phyloP scores from a whole-genome alignment of 108 stramenopile genomes.

The Nitzschia inconspicua region DNA sequence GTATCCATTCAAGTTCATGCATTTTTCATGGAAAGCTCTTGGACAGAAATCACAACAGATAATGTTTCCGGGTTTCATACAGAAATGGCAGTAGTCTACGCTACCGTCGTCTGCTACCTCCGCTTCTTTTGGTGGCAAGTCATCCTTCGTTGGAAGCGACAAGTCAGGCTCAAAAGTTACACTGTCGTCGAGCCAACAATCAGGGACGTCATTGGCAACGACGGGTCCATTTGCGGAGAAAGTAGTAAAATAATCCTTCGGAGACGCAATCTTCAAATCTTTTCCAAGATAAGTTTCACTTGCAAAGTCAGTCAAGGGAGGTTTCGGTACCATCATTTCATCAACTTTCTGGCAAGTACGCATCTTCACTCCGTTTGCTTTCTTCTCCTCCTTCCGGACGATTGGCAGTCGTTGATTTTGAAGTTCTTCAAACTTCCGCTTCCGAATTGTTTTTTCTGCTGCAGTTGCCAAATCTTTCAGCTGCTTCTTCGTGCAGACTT shows the following conservation, averaged over 20 bases:
- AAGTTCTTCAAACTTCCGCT: background rate
- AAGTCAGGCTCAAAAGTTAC: background rate
- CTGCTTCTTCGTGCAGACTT: background rate
- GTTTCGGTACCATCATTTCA: slow-evolving; percentile 42
- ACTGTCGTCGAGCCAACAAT: slow-evolving; percentile 13
- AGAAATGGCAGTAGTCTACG: slow-evolving; percentile 54
- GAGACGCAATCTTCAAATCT: slow-evolving; percentile 51
- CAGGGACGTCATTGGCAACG: slow-evolving; percentile 8
- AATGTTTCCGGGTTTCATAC: slow-evolving; percentile 39
- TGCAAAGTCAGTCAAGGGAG: slow-evolving; percentile 63
- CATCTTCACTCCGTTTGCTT: background rate
- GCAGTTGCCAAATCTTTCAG: background rate
- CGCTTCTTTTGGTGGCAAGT: background rate
- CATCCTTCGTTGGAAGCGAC: background rate
- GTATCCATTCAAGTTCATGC: slow-evolving; percentile 9
- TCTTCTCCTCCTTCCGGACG: background rate
- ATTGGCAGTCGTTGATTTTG: background rate
- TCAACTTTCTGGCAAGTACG: slow-evolving; percentile 5
- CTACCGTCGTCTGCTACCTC: slow-evolving; percentile 47
- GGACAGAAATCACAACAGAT: slow-evolving; percentile 61
- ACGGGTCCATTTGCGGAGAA: slow-evolving; percentile 36
- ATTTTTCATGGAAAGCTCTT: slow-evolving; percentile 50
- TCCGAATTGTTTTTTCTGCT: background rate
- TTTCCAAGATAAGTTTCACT: slow-evolving; percentile 40
- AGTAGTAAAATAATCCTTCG: slow-evolving; percentile 46